Evolutionary conservation across 1,284 basidiomycete genomes (phyloP).

Genomic region (Pisolithus thermaeus): DNA sequence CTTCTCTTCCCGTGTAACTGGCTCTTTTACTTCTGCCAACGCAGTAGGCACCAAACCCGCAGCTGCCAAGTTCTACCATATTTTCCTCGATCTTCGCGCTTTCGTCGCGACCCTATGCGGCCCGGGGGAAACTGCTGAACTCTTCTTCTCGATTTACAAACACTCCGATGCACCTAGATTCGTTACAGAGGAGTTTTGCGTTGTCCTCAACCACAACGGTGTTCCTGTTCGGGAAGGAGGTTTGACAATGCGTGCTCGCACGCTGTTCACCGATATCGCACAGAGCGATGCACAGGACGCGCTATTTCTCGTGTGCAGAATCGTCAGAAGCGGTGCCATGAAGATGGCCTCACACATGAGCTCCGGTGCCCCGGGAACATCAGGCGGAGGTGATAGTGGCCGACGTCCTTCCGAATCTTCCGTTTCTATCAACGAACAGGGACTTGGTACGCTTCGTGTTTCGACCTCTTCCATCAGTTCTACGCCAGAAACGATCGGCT

Average conservation of each 20-base stretch:
- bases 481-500: slow-evolving; percentile 40
- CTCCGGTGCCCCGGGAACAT: slow-evolving; percentile 37
- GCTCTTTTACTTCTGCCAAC: slow-evolving; percentile 35
- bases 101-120: slow-evolving; percentile 88
- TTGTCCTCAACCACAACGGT: slow-evolving; percentile 87
- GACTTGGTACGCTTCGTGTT: slow-evolving; percentile 18
- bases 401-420: slow-evolving; percentile 52
- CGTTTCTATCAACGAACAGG: slow-evolving; percentile 24
- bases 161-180: slow-evolving; percentile 74
- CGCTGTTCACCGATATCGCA: slow-evolving; percentile 87
- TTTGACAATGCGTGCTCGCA: slow-evolving; percentile 54
- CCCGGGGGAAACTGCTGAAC: slow-evolving; percentile 87
- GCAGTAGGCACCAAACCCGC: slow-evolving; percentile 29
- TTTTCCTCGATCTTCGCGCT: slow-evolving; percentile 85
- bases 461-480: slow-evolving; percentile 12
- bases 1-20: slow-evolving; percentile 43
- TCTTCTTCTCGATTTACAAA: slow-evolving; percentile 93
- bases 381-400: slow-evolving; percentile 29
- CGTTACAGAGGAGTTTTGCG: slow-evolving; percentile 92
- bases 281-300: slow-evolving; percentile 80
- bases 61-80: slow-evolving; percentile 78
- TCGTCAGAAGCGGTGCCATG: slow-evolving; percentile 84
- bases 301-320: slow-evolving; percentile 84
- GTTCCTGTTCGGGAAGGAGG: slow-evolving; percentile 72
- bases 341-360: slow-evolving; percentile 62